These are phyloP conservation scores for Penicillium arizonense DNA, from an alignment of 495 filamentous ascomycete species.

Conservation along the genomic window DNA sequence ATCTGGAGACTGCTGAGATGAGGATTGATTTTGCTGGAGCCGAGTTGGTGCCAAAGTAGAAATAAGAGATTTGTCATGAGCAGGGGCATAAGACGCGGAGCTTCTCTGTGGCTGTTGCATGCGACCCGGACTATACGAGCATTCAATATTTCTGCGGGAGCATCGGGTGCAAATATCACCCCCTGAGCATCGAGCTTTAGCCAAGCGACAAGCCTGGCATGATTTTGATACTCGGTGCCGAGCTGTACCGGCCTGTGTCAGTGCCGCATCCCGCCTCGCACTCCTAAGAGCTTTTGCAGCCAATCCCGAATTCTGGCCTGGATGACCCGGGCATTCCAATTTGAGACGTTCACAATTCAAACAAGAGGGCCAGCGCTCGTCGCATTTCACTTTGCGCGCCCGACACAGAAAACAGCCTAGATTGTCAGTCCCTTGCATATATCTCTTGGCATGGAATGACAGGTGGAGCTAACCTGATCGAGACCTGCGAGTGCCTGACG, in stretches of 20 bases:
- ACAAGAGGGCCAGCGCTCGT: conserved; percentile 20
- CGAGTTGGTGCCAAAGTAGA: not conserved
- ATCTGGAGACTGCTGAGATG: not conserved
- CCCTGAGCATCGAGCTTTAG: conserved; percentile 27
- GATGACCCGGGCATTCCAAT: conserved; percentile 18
- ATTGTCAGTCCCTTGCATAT: not conserved
- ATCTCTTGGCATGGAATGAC: conserved; percentile 1
- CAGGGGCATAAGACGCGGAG: not conserved
- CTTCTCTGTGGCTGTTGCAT: not conserved
- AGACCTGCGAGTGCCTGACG: conserved; percentile 9
- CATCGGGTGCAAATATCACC: conserved; percentile 19
- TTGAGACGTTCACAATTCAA: conserved; percentile 16
- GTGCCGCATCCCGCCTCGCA: not conserved
- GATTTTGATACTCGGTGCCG: conserved; percentile 21
- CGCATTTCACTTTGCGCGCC: conserved; percentile 21
- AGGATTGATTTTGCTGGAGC: not conserved
- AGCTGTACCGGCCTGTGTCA: conserved; percentile 21
- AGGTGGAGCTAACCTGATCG: conserved; percentile 16
- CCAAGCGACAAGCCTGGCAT: conserved; percentile 21
- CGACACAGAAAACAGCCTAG: conserved; percentile 20
- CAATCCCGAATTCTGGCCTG: not conserved
- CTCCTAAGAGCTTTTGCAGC: not conserved
- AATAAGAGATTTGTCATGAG: not conserved
- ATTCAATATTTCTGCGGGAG: conserved; percentile 15
- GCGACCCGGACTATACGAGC: conserved; percentile 12